Percentiles rank a stretch among this genome's conserved stretches.
Conservation (phyloP, 2,329 filamentous ascomycete genomes). For the Phoma sp. region DNA sequence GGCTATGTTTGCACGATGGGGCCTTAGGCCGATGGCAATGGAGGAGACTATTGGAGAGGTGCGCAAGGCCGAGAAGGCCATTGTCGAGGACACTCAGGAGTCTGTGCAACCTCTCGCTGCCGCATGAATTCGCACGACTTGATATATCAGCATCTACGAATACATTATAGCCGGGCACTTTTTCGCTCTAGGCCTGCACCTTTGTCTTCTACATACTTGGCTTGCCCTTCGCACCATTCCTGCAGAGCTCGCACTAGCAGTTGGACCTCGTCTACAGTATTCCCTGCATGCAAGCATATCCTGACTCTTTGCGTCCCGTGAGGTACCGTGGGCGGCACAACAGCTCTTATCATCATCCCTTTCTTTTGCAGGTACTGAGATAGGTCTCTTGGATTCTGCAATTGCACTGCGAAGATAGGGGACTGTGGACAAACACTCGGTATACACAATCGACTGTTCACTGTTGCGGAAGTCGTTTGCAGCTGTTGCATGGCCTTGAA, state of each 20-base stretch:
- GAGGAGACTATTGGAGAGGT: slow-evolving; percentile 44
- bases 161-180: slow-evolving; percentile 2
- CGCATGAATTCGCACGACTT: neutral
- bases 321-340: slow-evolving; percentile 52
- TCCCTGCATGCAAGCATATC: slow-evolving; percentile 51
- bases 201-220: neutral
- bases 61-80: slow-evolving; percentile 25
- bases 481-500: slow-evolving; percentile 27
- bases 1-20: slow-evolving; percentile 83
- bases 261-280: slow-evolving; percentile 47
- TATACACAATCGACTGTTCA: slow-evolving; percentile 24
- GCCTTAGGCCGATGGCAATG: slow-evolving; percentile 73
- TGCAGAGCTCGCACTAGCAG: slow-evolving; percentile 39
- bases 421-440: slow-evolving; percentile 35
- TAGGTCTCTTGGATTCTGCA: slow-evolving; percentile 35
- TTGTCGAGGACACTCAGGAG: slow-evolving; percentile 19
- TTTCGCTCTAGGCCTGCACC: neutral
- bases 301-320: slow-evolving; percentile 48
- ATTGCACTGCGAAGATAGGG: slow-evolving; percentile 44
- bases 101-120: slow-evolving; percentile 13
- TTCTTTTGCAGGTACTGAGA: slow-evolving; percentile 34
- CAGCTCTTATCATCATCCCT: slow-evolving; percentile 45
- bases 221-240: slow-evolving; percentile 34
- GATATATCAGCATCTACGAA: neutral
- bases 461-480: slow-evolving; percentile 14